These are phyloP conservation scores for Suillus brevipes DNA, from an alignment of 768 basidiomycete genomes.

Conservation along the genomic window DNA sequence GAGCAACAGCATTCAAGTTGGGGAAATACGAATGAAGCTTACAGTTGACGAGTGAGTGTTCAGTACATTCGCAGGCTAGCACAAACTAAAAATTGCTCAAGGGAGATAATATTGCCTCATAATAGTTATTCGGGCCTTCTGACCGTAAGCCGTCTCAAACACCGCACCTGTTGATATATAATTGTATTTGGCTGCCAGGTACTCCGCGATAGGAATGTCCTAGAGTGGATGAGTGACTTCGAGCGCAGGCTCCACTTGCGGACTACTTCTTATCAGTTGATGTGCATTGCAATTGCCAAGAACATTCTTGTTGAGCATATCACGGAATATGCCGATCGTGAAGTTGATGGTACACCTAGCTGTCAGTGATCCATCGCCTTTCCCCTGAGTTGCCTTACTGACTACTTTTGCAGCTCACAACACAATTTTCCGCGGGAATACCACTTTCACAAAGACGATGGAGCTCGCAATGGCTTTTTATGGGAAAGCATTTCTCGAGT, in stretches of 20 bases:
- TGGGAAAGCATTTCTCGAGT: slow-evolving; percentile 77
- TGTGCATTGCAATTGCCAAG: slow-evolving; percentile 69
- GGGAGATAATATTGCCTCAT: slow-evolving; percentile 79
- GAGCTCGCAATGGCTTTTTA: slow-evolving; percentile 82
- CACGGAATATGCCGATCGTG: slow-evolving; percentile 64
- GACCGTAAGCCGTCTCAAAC: slow-evolving; percentile 40
- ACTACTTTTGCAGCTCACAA: slow-evolving; percentile 55
- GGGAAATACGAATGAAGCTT: slow-evolving; percentile 74
- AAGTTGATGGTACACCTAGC: slow-evolving; percentile 66
- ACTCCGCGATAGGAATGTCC: slow-evolving; percentile 58
- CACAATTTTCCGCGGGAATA: slow-evolving; percentile 73
- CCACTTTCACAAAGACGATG: slow-evolving; percentile 69
- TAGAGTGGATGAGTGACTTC: slow-evolving; percentile 76
- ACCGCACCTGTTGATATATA: not conserved
- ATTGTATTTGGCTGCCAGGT: slow-evolving; percentile 13
- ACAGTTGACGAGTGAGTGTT: slow-evolving; percentile 69
- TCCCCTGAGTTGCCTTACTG: slow-evolving; percentile 2
- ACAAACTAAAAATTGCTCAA: slow-evolving; percentile 29
- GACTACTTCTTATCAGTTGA: slow-evolving; percentile 57
- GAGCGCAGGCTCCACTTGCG: slow-evolving; percentile 68
- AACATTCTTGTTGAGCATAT: slow-evolving; percentile 67
- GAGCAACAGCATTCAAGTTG: slow-evolving; percentile 58
- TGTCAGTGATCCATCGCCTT: slow-evolving; percentile 45
- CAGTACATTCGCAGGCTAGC: not conserved
- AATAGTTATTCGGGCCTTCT: slow-evolving; percentile 61